phyloP scores from a whole-genome alignment of 1,284 basidiomycete species.

The Ganoderma sp. region DNA sequence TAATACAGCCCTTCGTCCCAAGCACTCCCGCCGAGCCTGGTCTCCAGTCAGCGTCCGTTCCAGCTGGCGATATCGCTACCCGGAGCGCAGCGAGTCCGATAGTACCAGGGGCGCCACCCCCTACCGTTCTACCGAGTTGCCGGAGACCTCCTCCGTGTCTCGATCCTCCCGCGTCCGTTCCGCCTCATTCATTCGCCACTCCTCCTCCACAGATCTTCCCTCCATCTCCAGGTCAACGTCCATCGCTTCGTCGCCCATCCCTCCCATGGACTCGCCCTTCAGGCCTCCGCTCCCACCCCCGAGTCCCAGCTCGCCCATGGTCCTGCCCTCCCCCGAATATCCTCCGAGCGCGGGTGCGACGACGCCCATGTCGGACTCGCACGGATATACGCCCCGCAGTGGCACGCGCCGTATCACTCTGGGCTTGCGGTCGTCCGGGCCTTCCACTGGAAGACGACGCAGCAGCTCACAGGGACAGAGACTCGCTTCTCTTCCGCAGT shows the following conservation, averaged over 20 bases:
- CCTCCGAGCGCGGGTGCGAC: conserved; percentile 22
- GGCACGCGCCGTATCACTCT: neutral
- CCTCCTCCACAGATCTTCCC: conserved; percentile 15
- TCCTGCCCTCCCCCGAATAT: conserved; percentile 32
- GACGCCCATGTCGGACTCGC: conserved; percentile 27
- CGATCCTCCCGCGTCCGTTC: conserved; percentile 27
- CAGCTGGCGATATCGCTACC: conserved; percentile 28
- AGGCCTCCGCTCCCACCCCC: conserved; percentile 17
- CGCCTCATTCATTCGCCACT: conserved; percentile 17
- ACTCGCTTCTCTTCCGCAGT: conserved; percentile 4
- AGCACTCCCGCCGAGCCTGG: conserved; percentile 31
- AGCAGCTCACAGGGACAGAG: conserved; percentile 1
- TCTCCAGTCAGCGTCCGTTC: conserved; percentile 36
- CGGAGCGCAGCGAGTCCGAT: conserved; percentile 23
- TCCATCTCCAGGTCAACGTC: conserved; percentile 30
- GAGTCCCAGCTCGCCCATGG: conserved; percentile 26
- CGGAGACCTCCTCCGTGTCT: conserved; percentile 18
- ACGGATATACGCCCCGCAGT: conserved; percentile 14
- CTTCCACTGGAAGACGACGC: conserved; percentile 8
- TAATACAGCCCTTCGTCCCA: conserved; percentile 31
- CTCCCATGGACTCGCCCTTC: conserved; percentile 26
- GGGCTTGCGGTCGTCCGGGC: neutral
- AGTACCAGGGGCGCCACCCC: conserved; percentile 21
- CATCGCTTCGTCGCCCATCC: conserved; percentile 25
- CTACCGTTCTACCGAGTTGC: conserved; percentile 23